Percentiles rank a stretch among this genome's conserved stretches.
phyloP scores from a whole-genome alignment of 352 stramenopile genomes.

The Phytophthora niederhauseri region DNA sequence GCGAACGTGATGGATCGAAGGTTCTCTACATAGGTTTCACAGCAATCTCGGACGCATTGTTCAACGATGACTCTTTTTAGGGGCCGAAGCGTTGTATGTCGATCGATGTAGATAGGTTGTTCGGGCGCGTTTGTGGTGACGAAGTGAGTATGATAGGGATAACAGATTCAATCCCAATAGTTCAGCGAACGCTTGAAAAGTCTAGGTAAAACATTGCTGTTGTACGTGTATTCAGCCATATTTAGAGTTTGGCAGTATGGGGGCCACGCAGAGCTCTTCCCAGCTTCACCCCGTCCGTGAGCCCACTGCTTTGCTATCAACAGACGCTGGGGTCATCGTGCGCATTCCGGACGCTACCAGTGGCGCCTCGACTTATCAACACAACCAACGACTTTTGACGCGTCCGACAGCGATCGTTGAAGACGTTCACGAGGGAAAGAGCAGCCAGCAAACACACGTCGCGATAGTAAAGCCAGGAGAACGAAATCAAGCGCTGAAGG shows the following conservation, averaged over 20 bases:
- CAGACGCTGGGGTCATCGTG: conserved; percentile 56
- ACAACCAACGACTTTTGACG: conserved; percentile 43
- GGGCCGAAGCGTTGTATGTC: background rate
- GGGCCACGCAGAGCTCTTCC: conserved; percentile 34
- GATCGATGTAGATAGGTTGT: conserved; percentile 14
- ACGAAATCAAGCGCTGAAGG: conserved; percentile 51
- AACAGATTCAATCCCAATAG: background rate
- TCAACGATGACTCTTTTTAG: conserved; percentile 82
- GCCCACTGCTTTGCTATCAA: conserved; percentile 52
- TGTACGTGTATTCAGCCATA: background rate
- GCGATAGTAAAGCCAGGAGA: conserved; percentile 44
- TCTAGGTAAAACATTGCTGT: too few species aligned
- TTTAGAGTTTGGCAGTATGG: conserved; percentile 39
- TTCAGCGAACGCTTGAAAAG: too few species aligned
- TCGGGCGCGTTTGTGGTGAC: conserved; percentile 11
- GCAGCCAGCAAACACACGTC: conserved; percentile 23
- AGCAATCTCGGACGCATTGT: conserved; percentile 57
- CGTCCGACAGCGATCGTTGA: conserved; percentile 7
- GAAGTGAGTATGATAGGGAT: conserved; percentile 1
- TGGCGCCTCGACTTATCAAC: conserved; percentile 45
- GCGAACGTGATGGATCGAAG: conserved; percentile 44
- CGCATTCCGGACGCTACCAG: conserved; percentile 33
- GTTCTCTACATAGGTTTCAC: conserved; percentile 79
- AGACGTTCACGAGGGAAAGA: background rate
- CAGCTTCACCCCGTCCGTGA: conserved; percentile 34